Evolutionary conservation across 164 flowering plant genomes (phyloP).

Genomic region (Amborella trichopoda): DNA sequence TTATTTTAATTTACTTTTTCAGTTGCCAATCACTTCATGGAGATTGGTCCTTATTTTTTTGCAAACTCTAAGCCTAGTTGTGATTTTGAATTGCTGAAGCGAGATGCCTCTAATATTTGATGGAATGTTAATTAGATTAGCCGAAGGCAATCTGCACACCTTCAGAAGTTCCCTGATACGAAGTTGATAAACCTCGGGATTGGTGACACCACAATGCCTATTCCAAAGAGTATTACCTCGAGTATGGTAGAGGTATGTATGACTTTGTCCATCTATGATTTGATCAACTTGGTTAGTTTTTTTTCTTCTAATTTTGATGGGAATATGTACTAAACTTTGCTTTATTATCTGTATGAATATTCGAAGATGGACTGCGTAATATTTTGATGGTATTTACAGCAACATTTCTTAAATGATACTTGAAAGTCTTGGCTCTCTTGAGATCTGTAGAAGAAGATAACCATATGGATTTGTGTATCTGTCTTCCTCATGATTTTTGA

Average conservation of each 20-base stretch:
- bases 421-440: too few relatives aligned
- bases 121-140: conserved; percentile 23
- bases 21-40: background rate
- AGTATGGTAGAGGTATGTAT: conserved; percentile 45
- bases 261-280: background rate
- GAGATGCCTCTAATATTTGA: background rate
- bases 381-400: too few relatives aligned
- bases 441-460: too few relatives aligned
- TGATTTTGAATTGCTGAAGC: background rate
- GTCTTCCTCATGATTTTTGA: too few relatives aligned
- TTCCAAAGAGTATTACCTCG: conserved; percentile 36
- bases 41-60: background rate
- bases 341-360: too few relatives aligned
- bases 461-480: too few relatives aligned
- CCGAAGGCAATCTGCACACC: conserved; percentile 23
- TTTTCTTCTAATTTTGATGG: too few relatives aligned
- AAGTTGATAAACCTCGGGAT: conserved; percentile 51
- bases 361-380: too few relatives aligned
- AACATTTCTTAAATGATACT: too few relatives aligned
- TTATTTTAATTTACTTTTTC: background rate
- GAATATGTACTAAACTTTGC: too few relatives aligned
- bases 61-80: background rate
- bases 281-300: background rate
- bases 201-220: conserved; percentile 57
- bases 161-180: conserved; percentile 42